Base-by-base conservation (phyloP, 129 eudicot species). In the Lactuca sativa region DNA sequence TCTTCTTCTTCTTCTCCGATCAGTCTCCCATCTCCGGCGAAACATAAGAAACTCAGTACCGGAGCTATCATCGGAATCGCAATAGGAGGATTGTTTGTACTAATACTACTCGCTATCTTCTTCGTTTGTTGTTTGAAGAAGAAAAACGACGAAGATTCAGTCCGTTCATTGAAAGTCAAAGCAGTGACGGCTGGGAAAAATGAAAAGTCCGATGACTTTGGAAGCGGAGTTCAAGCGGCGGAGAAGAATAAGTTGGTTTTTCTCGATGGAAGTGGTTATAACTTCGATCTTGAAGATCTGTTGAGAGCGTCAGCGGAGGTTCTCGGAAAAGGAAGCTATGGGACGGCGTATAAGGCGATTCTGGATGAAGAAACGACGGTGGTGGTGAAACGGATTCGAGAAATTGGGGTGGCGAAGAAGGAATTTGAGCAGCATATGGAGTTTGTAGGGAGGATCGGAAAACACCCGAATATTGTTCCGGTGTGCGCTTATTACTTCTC, bases 281-380 rank as follows among this genome's bases (percentile, higher is more conserved):
- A 82, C 83, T 89, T 89, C 55, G 90, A 93, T 82, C 90, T 93
- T 16, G 98, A 93, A 82, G 97, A 93, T 76, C 55, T 93, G 66
- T 66, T 93, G 66, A 84, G 97, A 71, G 98, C 97, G 1, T 93
- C 98, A 3, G 98, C 98, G 17, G 98, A 93, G 51, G 95, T 93
- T 51, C 90, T 93, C 17, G 98, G 98, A n/a, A 93, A 93, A 62
- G 98, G 98, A 38, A 85, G 85, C 62, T 81, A 78, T 43, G 97
- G 98, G 62, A 93, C 97, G 1, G 82, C 95, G 13, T 93, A 93
- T 61, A 93, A 87, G 67, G 98, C 92, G 3, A 74, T 80, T 40
- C 64, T 93, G 83, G 98, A 93, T 41, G 98, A 93, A 56, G 86
- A 80, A 60, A 86, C 84, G 2, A 78, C 85, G 9, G 92, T 93